Evolutionary conservation across 2,329 filamentous ascomycete genomes (phyloP).

Genomic region (Fusarium denticulatum): DNA sequence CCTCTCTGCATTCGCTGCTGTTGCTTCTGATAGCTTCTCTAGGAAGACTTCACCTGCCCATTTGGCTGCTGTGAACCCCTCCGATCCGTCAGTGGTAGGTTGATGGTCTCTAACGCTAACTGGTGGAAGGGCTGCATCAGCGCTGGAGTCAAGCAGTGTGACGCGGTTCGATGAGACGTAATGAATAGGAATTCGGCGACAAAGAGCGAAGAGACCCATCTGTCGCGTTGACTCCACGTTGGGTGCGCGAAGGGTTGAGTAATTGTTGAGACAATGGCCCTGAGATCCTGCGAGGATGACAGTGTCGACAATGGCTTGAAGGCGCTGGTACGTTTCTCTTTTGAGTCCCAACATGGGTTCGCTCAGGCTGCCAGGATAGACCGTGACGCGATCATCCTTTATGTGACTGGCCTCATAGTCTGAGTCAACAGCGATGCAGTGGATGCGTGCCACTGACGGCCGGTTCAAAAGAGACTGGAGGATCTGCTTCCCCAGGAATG

Average conservation of each 20-base stretch:
- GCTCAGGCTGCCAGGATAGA: neutral
- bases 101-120: neutral
- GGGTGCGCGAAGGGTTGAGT: neutral
- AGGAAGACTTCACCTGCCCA: neutral
- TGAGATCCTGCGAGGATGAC: neutral
- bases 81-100: neutral
- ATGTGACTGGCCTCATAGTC: neutral
- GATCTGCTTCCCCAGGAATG: neutral
- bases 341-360: neutral
- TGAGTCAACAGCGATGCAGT: neutral
- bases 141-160: neutral
- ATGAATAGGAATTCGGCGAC: neutral
- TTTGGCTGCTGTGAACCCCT: neutral
- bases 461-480: neutral
- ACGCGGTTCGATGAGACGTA: neutral
- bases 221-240: neutral
- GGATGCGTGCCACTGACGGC: neutral
- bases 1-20: accelerated
- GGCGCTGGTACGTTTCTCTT: neutral
- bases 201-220: neutral
- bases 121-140: neutral
- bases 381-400: neutral
- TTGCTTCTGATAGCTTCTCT: neutral
- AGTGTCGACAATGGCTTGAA: neutral
- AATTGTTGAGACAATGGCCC: neutral